Percentiles rank a stretch among this genome's conserved stretches.
phyloP scores from a whole-genome alignment of 495 filamentous ascomycete species.

The Oidiodendron maius region DNA sequence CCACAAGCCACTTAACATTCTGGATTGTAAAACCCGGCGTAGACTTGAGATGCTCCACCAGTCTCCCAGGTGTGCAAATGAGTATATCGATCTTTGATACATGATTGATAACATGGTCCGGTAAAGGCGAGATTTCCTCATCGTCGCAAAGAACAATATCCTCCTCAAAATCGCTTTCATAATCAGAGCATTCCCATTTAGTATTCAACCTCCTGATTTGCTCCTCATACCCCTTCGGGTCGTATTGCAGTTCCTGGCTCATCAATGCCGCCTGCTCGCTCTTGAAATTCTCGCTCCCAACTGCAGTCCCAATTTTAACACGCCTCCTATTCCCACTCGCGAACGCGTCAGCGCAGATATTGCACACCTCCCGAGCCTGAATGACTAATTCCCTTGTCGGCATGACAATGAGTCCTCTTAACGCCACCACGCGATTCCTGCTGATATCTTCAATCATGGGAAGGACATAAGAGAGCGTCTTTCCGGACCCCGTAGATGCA shows the following conservation, averaged over 20 bases:
- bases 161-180: constrained; percentile 20
- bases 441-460: constrained; percentile 74
- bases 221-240: constrained; percentile 45
- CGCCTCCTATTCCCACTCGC: constrained; percentile 43
- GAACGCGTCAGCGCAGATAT: constrained; percentile 52
- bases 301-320: constrained; percentile 71
- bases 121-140: constrained; percentile 30
- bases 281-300: constrained; percentile 70
- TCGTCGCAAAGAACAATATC: constrained; percentile 23
- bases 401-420: constrained; percentile 76
- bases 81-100: constrained; percentile 78
- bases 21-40: constrained; percentile 75
- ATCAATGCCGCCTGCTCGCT: constrained; percentile 56
- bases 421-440: constrained; percentile 46
- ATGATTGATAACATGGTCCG: constrained; percentile 55
- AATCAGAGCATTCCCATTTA: constrained; percentile 18
- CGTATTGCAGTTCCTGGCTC: constrained; percentile 31
- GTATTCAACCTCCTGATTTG: constrained; percentile 20
- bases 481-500: constrained; percentile 88
- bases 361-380: constrained; percentile 69
- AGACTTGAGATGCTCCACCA: constrained; percentile 83
- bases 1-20: constrained; percentile 75
- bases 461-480: constrained; percentile 86
- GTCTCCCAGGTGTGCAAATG: constrained; percentile 84
- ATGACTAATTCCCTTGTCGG: constrained; percentile 86